phyloP scores from a whole-genome alignment of 208 protist genomes.

The Leptomonas pyrrhocoris region DNA sequence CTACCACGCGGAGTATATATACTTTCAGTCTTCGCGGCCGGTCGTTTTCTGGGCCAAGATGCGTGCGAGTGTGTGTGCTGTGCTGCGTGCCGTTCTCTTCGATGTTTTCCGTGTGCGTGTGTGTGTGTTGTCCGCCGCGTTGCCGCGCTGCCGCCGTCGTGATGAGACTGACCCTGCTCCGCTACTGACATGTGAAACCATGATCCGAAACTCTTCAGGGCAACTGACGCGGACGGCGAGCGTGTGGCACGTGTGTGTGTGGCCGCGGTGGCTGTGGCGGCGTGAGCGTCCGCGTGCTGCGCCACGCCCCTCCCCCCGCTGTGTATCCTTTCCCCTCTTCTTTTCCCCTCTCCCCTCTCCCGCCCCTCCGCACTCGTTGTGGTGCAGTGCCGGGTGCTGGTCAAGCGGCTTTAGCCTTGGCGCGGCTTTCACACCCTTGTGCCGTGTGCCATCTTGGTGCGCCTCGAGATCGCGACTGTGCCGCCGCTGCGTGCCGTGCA shows the following conservation, averaged over 20 bases:
- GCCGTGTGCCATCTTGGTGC: slow-evolving; percentile 40
- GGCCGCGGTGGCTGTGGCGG: too few species aligned
- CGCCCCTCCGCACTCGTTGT: not conserved
- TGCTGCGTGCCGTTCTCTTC: not conserved
- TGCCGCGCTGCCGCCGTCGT: slow-evolving; percentile 7
- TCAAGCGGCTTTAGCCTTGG: slow-evolving; percentile 40
- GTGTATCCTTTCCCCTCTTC: not conserved
- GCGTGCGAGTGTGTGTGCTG: not conserved
- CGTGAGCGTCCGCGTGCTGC: too few species aligned
- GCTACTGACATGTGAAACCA: slow-evolving; percentile 28
- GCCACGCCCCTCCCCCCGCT: too few species aligned
- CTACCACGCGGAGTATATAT: slow-evolving; percentile 20
- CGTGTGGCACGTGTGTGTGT: not conserved
- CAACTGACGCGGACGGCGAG: slow-evolving; percentile 20
- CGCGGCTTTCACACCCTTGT: slow-evolving; percentile 34
- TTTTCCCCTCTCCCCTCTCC: not conserved
- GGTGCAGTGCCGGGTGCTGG: too few species aligned
- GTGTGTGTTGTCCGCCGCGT: not conserved
- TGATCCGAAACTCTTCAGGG: slow-evolving; percentile 29
- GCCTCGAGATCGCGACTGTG: slow-evolving; percentile 20
- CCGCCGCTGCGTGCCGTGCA: not conserved
- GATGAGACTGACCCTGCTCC: slow-evolving; percentile 27
- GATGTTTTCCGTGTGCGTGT: not conserved
- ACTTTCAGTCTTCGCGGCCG: slow-evolving; percentile 17
- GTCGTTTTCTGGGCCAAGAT: slow-evolving; percentile 26